Percentiles rank a stretch among this genome's conserved stretches.
Evolutionary conservation across 2,329 filamentous ascomycete genomes (phyloP).

Genomic region (Drechslerella stenobrocha): DNA sequence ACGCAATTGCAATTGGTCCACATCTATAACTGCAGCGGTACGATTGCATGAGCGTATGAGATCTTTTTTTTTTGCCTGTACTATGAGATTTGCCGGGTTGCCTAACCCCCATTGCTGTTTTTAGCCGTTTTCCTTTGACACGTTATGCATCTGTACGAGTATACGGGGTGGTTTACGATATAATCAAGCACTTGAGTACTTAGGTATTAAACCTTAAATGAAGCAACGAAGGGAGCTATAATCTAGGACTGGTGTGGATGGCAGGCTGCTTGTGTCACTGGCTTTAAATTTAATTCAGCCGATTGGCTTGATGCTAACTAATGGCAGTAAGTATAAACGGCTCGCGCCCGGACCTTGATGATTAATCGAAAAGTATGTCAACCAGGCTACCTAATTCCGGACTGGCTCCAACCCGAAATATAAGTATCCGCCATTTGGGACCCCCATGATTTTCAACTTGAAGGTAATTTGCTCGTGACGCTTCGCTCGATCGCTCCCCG

Average conservation of each 20-base stretch:
- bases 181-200: not conserved
- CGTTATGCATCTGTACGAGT: not conserved
- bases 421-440: not conserved
- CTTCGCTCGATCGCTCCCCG: not conserved
- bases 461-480: not conserved
- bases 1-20: not conserved
- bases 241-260: too few species aligned
- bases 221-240: too few species aligned
- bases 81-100: not conserved
- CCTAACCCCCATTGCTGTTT: not conserved
- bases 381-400: too few species aligned
- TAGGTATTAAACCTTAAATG: not conserved
- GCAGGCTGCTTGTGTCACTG: too few species aligned
- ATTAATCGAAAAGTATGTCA: too few species aligned
- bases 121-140: not conserved
- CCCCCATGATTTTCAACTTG: not conserved
- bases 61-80: not conserved
- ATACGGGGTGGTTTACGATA: not conserved
- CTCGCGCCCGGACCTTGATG: too few species aligned
- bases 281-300: too few species aligned
- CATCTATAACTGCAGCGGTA: not conserved
- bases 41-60: constrained; percentile 1
- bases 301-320: too few species aligned
- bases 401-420: not conserved
- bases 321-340: too few species aligned